Conservation (phyloP, 2,329 filamentous ascomycete genomes). For the Sclerotiophoma versabilis region DNA sequence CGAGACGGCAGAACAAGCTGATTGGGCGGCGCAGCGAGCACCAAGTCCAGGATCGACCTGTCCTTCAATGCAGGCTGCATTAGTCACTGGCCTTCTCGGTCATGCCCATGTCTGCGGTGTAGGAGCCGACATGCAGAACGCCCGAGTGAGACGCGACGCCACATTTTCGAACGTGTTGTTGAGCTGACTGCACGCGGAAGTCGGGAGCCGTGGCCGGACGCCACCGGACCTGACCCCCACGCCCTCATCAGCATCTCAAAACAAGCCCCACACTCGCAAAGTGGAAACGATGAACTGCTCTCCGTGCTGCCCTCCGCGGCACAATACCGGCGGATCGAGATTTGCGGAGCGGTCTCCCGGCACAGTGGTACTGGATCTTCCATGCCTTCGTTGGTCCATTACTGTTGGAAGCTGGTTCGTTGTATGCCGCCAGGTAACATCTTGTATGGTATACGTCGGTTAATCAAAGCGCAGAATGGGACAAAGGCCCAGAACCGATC, state of each 20-base stretch:
- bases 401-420: too few relatives aligned
- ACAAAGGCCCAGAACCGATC: too few relatives aligned
- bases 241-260: neutral
- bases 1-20: neutral
- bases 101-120: neutral
- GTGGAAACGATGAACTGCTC: neutral
- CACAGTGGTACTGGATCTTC: neutral
- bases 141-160: too few relatives aligned
- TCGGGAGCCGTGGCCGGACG: neutral
- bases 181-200: too few relatives aligned
- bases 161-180: too few relatives aligned
- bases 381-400: too few relatives aligned
- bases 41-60: neutral
- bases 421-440: too few relatives aligned
- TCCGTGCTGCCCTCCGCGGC: constrained; percentile 3
- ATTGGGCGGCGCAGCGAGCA: neutral
- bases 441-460: too few relatives aligned
- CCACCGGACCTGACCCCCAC: constrained; percentile 5
- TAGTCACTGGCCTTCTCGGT: too few relatives aligned
- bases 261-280: neutral
- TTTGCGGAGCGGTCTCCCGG: neutral
- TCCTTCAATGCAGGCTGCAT: too few relatives aligned
- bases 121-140: too few relatives aligned
- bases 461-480: too few relatives aligned
- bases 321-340: neutral